These are phyloP conservation scores for Eimeria sp. DNA, from an alignment of 169 alveolate species.

Conservation along the genomic window DNA sequence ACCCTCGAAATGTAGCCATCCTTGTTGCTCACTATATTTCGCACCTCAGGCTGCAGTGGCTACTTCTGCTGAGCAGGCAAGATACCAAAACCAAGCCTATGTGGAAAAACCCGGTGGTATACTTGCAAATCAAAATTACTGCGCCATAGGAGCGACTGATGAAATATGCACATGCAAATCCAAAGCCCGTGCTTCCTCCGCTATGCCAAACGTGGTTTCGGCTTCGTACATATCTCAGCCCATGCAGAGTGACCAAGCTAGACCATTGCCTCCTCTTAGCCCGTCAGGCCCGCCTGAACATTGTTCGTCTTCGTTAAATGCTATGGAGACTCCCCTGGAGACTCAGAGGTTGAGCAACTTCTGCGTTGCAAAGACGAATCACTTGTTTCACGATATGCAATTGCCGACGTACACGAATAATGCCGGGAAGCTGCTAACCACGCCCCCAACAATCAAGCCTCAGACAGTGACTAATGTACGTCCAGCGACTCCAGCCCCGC, in stretches of 20 bases:
- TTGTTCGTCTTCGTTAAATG: not conserved
- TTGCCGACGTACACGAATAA: not conserved
- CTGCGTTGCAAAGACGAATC: not conserved
- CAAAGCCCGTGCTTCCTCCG: slow-evolving; percentile 13
- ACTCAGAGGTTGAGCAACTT: not conserved
- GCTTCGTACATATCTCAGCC: not conserved
- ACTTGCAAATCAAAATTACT: not conserved
- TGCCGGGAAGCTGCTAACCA: not conserved
- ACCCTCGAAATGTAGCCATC: not conserved
- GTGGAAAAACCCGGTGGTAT: not conserved
- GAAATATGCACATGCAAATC: slow-evolving; percentile 19
- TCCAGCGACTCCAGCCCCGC: not conserved
- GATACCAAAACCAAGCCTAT: not conserved
- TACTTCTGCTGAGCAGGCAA: not conserved
- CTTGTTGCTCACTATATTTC: not conserved
- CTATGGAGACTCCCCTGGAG: slow-evolving; percentile 15
- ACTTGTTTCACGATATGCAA: not conserved
- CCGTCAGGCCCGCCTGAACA: not conserved
- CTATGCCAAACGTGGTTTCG: slow-evolving; percentile 13
- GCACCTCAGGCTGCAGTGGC: not conserved
- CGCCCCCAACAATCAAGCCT: not conserved
- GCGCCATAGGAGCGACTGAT: not conserved
- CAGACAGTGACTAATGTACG: not conserved
- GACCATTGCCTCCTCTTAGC: not conserved
- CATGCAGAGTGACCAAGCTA: not conserved